Evolutionary conservation across 805 yeast genomes (phyloP).

Genomic region (Saturnispora zaruensis): DNA sequence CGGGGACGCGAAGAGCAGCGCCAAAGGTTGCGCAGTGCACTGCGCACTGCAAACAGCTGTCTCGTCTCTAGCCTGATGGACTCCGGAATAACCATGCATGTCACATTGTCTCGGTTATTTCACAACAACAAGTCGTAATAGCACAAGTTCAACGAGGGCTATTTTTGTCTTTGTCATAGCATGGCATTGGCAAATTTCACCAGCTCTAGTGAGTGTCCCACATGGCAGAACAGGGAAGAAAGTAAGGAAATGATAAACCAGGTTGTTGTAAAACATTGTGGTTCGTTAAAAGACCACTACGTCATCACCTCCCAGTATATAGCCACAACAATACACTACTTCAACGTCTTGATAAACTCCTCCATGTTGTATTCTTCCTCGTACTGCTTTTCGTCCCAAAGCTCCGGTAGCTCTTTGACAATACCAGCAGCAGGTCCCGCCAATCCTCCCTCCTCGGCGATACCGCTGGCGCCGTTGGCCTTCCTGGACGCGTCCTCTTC

Average conservation of each 20-base stretch:
- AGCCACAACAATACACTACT: no score
- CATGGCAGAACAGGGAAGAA: no score
- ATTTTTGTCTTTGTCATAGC: background rate
- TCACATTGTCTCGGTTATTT: background rate
- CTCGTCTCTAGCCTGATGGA: no score
- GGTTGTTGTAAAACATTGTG: no score
- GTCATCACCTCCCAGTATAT: no score
- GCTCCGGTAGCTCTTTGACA: constrained; percentile 78
- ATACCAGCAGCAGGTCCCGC: constrained; percentile 82
- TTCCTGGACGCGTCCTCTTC: constrained; percentile 24
- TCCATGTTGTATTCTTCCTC: constrained; percentile 96
- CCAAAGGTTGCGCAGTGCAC: background rate
- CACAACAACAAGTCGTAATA: no score
- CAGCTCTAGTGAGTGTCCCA: no score
- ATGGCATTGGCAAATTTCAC: no score
- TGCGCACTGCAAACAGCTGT: no score
- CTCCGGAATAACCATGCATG: background rate
- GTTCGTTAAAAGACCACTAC: no score
- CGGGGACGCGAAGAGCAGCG: background rate
- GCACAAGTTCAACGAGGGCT: background rate
- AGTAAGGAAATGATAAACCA: no score
- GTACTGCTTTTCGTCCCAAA: constrained; percentile 95
- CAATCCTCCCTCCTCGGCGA: constrained; percentile 61
- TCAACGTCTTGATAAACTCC: constrained; percentile 73
- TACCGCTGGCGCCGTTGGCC: constrained; percentile 1